These are phyloP conservation scores for Penicillium coffeae DNA, from an alignment of 495 filamentous ascomycete genomes.

Conservation along the genomic window DNA sequence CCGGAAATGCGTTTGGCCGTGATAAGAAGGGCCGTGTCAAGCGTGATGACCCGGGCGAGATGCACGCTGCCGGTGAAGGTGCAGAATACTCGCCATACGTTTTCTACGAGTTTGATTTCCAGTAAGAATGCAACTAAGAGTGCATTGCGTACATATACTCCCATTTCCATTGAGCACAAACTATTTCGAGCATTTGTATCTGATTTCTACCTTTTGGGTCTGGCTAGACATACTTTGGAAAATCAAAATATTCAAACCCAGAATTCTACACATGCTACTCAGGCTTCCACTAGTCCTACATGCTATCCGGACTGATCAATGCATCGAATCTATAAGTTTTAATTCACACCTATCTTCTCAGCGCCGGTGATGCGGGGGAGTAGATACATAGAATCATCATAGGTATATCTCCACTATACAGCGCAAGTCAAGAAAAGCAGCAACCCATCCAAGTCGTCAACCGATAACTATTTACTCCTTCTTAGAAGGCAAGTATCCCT, in stretches of 20 bases:
- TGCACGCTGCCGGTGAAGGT: slow-evolving; percentile 67
- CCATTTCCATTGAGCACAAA: slow-evolving; percentile 26
- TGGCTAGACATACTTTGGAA: background rate
- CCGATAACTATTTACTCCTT: too few species aligned
- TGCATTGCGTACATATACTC: slow-evolving; percentile 30
- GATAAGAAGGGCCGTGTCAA: slow-evolving; percentile 91
- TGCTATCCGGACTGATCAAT: too few species aligned
- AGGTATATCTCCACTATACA: background rate
- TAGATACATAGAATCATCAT: background rate
- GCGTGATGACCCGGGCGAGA: slow-evolving; percentile 84
- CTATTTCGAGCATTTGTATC: slow-evolving; percentile 6
- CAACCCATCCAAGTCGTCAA: too few species aligned
- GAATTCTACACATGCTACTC: too few species aligned
- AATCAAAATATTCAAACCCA: background rate
- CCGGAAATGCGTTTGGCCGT: slow-evolving; percentile 87
- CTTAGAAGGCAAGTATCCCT: slow-evolving; percentile 57
- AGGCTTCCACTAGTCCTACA: too few species aligned
- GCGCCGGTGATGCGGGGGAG: background rate
- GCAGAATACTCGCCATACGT: slow-evolving; percentile 94
- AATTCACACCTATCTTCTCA: slow-evolving; percentile 1
- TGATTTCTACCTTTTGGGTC: background rate
- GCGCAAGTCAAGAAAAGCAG: background rate
- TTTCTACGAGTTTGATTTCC: slow-evolving; percentile 91
- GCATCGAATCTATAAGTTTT: background rate
- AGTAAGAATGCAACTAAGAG: slow-evolving; percentile 18